Evolutionary conservation across 805 yeast genomes (phyloP).

Genomic region (Torulaspora franciscae): DNA sequence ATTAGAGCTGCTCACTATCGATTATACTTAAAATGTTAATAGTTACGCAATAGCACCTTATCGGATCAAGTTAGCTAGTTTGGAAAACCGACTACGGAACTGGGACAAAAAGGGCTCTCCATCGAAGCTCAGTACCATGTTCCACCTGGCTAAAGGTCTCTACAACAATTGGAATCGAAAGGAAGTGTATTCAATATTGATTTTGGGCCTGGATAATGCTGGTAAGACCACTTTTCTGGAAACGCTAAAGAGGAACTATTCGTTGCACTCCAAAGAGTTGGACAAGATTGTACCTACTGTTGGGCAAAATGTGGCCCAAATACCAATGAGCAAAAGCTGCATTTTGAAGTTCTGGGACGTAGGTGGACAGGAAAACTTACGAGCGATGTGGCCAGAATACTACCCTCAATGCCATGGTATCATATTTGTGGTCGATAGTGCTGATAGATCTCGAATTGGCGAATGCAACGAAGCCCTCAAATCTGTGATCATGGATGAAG

Average conservation of each 20-base stretch:
- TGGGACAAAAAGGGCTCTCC: background rate
- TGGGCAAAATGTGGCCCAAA: constrained; percentile 75
- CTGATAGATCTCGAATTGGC: constrained; percentile 74
- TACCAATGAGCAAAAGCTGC: constrained; percentile 38
- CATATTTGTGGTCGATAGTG: constrained; percentile 86
- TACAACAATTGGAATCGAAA: constrained; percentile 53
- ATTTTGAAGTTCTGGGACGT: constrained; percentile 88
- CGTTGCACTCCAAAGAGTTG: constrained; percentile 45
- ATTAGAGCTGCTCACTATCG: background rate
- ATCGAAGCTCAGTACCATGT: constrained; percentile 42
- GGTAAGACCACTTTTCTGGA: constrained; percentile 86
- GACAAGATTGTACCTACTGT: constrained; percentile 84
- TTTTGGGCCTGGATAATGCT: constrained; percentile 90
- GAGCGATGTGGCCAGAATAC: constrained; percentile 85
- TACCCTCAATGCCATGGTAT: constrained; percentile 85
- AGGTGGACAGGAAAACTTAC: constrained; percentile 86
- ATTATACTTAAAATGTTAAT: background rate
- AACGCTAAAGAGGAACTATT: constrained; percentile 53
- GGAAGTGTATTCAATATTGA: constrained; percentile 71
- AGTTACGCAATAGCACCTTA: background rate
- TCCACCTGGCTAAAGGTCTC: constrained; percentile 60
- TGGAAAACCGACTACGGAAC: background rate
- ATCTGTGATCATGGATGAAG: constrained; percentile 52
- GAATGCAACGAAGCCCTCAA: constrained; percentile 70
- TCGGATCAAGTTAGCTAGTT: background rate